These are phyloP conservation scores for Rhizophora apiculata DNA, from an alignment of 345 rosid species.

Conservation along the genomic window DNA sequence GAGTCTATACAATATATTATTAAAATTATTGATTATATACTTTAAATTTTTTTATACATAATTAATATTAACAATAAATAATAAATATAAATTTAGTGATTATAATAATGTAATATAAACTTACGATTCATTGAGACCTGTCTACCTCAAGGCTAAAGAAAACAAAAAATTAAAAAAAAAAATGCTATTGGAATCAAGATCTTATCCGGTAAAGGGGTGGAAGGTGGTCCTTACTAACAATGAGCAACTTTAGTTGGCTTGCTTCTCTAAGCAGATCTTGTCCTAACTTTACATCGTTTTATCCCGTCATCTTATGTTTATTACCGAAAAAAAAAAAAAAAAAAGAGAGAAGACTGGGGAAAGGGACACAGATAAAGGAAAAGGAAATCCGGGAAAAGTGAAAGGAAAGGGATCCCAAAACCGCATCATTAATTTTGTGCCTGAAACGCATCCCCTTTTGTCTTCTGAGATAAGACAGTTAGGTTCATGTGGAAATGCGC, in stretches of 20 bases:
- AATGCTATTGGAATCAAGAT: neutral
- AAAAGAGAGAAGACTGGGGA: neutral
- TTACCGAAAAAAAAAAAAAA: conserved; percentile 13
- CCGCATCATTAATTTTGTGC: conserved; percentile 9
- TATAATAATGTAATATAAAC: too few relatives aligned
- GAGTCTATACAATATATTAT: too few relatives aligned
- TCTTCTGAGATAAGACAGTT: conserved; percentile 5
- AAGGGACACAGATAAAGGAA: conserved; percentile 1
- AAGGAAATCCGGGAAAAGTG: conserved; percentile 23
- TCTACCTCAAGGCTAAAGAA: neutral
- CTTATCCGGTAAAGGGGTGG: neutral
- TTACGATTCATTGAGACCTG: too few relatives aligned
- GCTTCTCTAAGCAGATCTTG: conserved; percentile 7
- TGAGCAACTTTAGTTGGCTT: neutral
- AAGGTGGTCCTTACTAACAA: neutral
- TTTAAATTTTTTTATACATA: too few relatives aligned
- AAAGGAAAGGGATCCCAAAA: conserved; percentile 8
- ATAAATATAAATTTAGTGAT: too few relatives aligned
- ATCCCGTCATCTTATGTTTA: neutral
- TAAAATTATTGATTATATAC: too few relatives aligned
- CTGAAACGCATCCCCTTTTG: conserved; percentile 11
- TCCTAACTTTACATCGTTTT: conserved; percentile 18
- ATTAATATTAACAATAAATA: too few relatives aligned
- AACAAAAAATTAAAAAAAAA: neutral
- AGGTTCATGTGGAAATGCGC: neutral